These are phyloP conservation scores for Fusarium newnesense DNA, from an alignment of 2,329 filamentous ascomycete species.

Conservation along the genomic window DNA sequence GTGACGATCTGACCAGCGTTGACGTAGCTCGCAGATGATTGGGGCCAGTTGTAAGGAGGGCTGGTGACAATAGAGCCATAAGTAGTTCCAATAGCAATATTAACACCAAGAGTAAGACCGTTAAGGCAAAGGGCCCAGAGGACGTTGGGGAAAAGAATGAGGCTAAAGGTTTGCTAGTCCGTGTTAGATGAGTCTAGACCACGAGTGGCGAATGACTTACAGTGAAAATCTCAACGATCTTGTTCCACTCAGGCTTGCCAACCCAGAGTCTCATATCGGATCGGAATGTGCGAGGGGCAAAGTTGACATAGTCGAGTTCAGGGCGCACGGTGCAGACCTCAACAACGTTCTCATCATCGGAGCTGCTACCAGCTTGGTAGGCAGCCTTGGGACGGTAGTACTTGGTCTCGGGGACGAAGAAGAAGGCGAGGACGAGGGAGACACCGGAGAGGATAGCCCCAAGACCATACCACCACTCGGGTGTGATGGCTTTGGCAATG, in stretches of 20 bases:
- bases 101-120: slow-evolving; percentile 36
- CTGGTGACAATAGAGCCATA: slow-evolving; percentile 30
- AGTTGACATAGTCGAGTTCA: slow-evolving; percentile 35
- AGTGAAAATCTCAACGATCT: slow-evolving; percentile 20
- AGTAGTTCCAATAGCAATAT: slow-evolving; percentile 38
- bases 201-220: not conserved
- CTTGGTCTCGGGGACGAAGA: slow-evolving; percentile 20
- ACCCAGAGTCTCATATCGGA: slow-evolving; percentile 38
- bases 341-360: slow-evolving; percentile 3
- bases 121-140: slow-evolving; percentile 36
- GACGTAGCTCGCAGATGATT: slow-evolving; percentile 33
- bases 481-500: slow-evolving; percentile 10
- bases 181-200: not conserved
- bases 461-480: slow-evolving; percentile 19
- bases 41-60: slow-evolving; percentile 36
- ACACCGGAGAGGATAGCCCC: slow-evolving; percentile 12
- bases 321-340: slow-evolving; percentile 28
- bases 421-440: not conserved
- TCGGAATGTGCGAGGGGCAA: slow-evolving; percentile 30
- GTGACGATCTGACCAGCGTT: slow-evolving; percentile 38
- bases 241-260: slow-evolving; percentile 30
- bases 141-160: slow-evolving; percentile 38
- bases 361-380: slow-evolving; percentile 3
- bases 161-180: slow-evolving; percentile 32
- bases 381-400: slow-evolving; percentile 12